Base-by-base conservation (phyloP, 768 basidiomycete species). In the Naematelia aurantialba region DNA sequence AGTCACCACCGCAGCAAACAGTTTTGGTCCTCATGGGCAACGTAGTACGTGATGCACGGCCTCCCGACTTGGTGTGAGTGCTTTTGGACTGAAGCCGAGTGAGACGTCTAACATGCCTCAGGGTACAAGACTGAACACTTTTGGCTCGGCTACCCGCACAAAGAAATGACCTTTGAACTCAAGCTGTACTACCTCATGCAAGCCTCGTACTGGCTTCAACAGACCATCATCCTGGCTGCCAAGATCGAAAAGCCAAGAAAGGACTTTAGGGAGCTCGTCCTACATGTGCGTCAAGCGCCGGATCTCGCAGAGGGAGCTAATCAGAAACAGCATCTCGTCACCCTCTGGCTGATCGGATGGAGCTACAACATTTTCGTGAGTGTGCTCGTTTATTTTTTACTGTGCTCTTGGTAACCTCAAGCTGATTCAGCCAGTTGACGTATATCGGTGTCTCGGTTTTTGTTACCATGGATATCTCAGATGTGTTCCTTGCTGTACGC, bases 391-490 rank as follows among this genome's bases (percentile, higher is more conserved):
- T n/a, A 13, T 13, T 11, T 14, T 19, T 14, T 39, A 5, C 2
- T 10, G n/a, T 1, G 2, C 26, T 85, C 64, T 14, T 4, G n/a
- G 39, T 13, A 5, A n/a, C n/a, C n/a, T 25, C 26, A 13, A 27
- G 56, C 62, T 66, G 62, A 67, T 22, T 12, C 39, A 17, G n/a
- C 1, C 58, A 76, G 75, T 59, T 91, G 53, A 97, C 92, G 0
- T 77, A 83, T 52, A 92, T 98, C 45, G 96, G 96, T 10, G 88
- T 89, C 63, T 87, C 91, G 4, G 84, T 99, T 26, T 98, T 87
- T 69, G 82, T 93, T 79, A 96, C 91, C 74, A 98, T 98, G 96
- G 96, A 99, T 79, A 81, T 93, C 19, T 91, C 93, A 0, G 96
- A 99, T 73, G 79, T 85, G 30, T 89, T 88, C 77, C 81, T 99